Conservation (phyloP, 1,284 basidiomycete species). For the Naganishia sp. region DNA sequence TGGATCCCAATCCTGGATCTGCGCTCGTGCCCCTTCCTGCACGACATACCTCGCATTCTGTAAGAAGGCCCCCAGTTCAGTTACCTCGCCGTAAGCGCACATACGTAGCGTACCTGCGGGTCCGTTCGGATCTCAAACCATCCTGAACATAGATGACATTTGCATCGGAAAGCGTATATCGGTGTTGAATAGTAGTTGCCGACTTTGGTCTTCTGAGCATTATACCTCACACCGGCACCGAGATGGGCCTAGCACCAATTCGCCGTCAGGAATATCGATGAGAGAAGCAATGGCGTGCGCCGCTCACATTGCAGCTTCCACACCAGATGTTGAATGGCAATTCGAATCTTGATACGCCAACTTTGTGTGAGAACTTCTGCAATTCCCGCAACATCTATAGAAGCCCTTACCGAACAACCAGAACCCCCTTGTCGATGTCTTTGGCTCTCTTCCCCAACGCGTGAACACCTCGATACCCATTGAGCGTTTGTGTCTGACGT, state of each 20-base stretch:
- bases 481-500: conserved; percentile 75
- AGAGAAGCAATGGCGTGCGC: neutral
- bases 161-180: conserved; percentile 92
- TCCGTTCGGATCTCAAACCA: conserved; percentile 98
- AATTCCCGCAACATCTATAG: neutral
- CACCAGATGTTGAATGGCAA: conserved; percentile 98
- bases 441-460: conserved; percentile 83
- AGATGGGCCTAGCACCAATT: conserved; percentile 67
- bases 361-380: neutral
- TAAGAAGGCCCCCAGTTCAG: too few relatives aligned
- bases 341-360: conserved; percentile 61
- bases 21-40: conserved; percentile 79
- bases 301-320: conserved; percentile 70
- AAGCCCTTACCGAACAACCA: conserved; percentile 68
- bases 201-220: conserved; percentile 95
- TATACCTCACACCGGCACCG: conserved; percentile 96
- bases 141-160: conserved; percentile 88
- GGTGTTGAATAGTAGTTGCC: conserved; percentile 94
- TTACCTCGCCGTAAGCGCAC: too few relatives aligned
- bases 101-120: conserved; percentile 67
- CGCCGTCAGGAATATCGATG: neutral
- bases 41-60: conserved; percentile 96
- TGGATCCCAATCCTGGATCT: conserved; percentile 94
- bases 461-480: conserved; percentile 81
- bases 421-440: conserved; percentile 88